These are phyloP conservation scores for Aureobasidium sp. DNA, from an alignment of 2,329 filamentous ascomycete species.

Conservation along the genomic window DNA sequence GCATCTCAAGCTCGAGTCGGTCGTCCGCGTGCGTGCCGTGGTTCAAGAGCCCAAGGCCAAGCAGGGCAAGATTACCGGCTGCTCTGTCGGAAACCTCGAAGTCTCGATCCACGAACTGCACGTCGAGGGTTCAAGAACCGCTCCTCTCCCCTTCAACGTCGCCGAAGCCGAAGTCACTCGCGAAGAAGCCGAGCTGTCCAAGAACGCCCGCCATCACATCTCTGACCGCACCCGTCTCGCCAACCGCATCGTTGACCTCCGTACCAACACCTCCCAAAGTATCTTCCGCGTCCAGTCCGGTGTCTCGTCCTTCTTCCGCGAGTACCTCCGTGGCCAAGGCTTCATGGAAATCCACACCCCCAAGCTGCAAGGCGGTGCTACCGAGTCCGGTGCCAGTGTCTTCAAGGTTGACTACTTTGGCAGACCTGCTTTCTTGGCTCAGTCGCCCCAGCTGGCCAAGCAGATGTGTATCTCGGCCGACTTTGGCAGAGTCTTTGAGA, in stretches of 20 bases:
- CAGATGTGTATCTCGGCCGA: conserved; percentile 89
- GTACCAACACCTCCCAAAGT: conserved; percentile 78
- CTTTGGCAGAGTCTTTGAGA: conserved; percentile 82
- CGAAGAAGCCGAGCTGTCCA: conserved; percentile 50
- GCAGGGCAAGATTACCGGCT: conserved; percentile 63
- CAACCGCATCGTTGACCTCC: conserved; percentile 75
- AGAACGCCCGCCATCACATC: conserved; percentile 53
- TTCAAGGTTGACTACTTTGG: conserved; percentile 92
- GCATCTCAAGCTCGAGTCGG: conserved; percentile 68
- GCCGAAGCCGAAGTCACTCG: conserved; percentile 61
- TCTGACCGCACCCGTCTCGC: conserved; percentile 64
- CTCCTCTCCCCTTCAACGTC: conserved; percentile 61
- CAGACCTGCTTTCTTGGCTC: conserved; percentile 77
- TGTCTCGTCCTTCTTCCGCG: conserved; percentile 72
- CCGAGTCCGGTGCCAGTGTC: conserved; percentile 84
- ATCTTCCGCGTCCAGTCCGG: conserved; percentile 82
- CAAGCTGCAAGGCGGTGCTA: conserved; percentile 82
- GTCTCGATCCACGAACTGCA: conserved; percentile 62
- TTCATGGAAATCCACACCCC: conserved; percentile 94
- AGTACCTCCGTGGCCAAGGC: conserved; percentile 63
- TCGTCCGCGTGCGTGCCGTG: conserved; percentile 68
- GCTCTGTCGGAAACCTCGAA: conserved; percentile 69
- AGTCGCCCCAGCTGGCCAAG: conserved; percentile 87
- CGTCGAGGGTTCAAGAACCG: conserved; percentile 54
- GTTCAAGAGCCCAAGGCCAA: conserved; percentile 63